phyloP scores from a whole-genome alignment of 2,329 filamentous ascomycete species.

The Aureobasidium sp. region DNA sequence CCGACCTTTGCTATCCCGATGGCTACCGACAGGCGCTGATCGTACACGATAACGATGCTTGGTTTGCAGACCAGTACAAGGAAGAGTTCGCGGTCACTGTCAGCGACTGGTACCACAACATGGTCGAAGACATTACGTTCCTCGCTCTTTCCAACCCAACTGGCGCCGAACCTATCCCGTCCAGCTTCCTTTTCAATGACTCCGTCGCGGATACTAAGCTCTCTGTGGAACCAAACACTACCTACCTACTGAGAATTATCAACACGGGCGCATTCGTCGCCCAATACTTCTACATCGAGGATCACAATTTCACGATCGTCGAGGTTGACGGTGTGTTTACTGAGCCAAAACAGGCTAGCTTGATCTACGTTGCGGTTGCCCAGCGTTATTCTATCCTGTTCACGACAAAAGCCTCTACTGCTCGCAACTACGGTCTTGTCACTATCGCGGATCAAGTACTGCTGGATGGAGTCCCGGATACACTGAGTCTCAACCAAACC shows the following conservation, averaged over 20 bases:
- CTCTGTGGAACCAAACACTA: conserved; percentile 41
- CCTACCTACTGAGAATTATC: conserved; percentile 58
- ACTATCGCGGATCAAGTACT: conserved; percentile 27
- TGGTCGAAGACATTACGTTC: conserved; percentile 37
- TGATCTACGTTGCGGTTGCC: conserved; percentile 59
- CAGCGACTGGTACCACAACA: conserved; percentile 66
- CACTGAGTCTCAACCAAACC: conserved; percentile 57
- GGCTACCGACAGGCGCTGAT: conserved; percentile 60
- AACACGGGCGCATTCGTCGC: conserved; percentile 61
- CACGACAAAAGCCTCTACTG: conserved; percentile 47
- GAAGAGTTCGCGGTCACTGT: conserved; percentile 58
- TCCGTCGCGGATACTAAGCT: conserved; percentile 38
- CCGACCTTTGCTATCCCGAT: conserved; percentile 56
- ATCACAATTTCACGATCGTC: conserved; percentile 55
- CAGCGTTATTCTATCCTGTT: conserved; percentile 63
- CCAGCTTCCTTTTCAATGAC: conserved; percentile 59
- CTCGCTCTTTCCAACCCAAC: conserved; percentile 40
- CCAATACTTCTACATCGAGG: conserved; percentile 61
- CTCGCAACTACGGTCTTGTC: conserved; percentile 52
- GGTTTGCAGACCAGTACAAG: conserved; percentile 44
- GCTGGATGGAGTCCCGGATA: conserved; percentile 59
- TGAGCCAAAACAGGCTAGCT: conserved; percentile 48
- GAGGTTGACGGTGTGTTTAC: conserved; percentile 65
- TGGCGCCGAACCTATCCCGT: conserved; percentile 54
- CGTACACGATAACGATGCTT: conserved; percentile 51